Evolutionary conservation across 148 eudicot genomes (phyloP).

Genomic region (Amaranthus cruentus): DNA sequence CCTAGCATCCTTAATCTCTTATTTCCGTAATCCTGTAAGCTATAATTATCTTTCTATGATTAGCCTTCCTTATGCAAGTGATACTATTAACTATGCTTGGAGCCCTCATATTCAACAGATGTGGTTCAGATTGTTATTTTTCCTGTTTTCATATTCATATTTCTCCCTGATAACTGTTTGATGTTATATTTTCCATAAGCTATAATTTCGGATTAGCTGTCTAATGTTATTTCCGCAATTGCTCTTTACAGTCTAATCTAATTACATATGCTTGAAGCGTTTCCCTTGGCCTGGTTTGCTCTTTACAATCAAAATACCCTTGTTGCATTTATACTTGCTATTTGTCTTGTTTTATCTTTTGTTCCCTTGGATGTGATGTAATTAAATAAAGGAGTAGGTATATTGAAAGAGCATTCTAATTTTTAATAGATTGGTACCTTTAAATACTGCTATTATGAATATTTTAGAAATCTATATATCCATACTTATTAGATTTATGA

Average conservation of each 20-base stretch:
- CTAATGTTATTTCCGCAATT: background rate
- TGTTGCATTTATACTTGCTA: too few relatives aligned
- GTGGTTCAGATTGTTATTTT: background rate
- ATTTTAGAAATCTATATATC: too few relatives aligned
- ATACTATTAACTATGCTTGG: background rate
- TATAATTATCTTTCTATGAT: background rate
- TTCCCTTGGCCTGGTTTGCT: background rate
- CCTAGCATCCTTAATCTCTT: conserved; percentile 74
- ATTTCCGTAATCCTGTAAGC: conserved; percentile 70
- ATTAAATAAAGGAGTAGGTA: too few relatives aligned
- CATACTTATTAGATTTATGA: too few relatives aligned
- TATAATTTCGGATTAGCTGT: background rate
- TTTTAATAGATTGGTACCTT: too few relatives aligned
- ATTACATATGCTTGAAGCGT: background rate
- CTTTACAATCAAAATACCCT: background rate
- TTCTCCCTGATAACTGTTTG: background rate
- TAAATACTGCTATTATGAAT: too few relatives aligned
- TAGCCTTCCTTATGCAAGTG: background rate
- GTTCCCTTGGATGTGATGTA: too few relatives aligned
- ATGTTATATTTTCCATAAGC: too few relatives aligned
- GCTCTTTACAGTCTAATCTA: background rate
- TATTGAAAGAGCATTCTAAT: too few relatives aligned
- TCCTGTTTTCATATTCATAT: background rate
- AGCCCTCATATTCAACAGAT: background rate
- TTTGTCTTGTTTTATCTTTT: too few relatives aligned